Conservation (phyloP, 108 stramenopile species). For the Nitzschia sp. region DNA sequence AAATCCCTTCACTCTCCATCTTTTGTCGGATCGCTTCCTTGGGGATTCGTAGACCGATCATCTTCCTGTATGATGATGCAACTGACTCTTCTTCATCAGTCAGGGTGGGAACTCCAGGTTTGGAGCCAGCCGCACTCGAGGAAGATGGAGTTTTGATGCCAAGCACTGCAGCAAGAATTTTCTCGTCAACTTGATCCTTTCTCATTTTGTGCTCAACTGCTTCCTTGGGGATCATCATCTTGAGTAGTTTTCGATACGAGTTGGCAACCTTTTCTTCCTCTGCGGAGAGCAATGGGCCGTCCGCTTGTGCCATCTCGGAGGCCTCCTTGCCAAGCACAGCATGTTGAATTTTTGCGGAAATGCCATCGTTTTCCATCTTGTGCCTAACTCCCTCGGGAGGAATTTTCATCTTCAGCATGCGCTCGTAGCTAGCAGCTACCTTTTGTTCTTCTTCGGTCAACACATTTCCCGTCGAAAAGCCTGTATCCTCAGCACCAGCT, state of each 20-base stretch:
- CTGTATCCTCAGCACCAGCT: neutral
- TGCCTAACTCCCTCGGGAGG: constrained; percentile 76
- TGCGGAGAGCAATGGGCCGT: constrained; percentile 19
- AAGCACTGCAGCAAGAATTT: constrained; percentile 30
- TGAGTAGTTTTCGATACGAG: constrained; percentile 44
- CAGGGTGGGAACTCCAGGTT: constrained; percentile 22
- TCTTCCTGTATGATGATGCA: constrained; percentile 61
- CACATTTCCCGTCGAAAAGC: neutral
- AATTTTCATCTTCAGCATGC: constrained; percentile 80
- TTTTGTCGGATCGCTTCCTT: constrained; percentile 68
- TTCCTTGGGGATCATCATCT: constrained; percentile 67
- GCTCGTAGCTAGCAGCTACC: constrained; percentile 55
- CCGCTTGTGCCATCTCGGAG: constrained; percentile 1
- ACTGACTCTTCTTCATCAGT: constrained; percentile 62
- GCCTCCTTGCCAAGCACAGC: constrained; percentile 36
- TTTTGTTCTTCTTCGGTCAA: constrained; percentile 54
- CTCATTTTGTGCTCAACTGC: constrained; percentile 80
- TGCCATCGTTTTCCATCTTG: constrained; percentile 74
- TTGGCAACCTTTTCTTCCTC: constrained; percentile 37
- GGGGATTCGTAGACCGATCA: constrained; percentile 74
- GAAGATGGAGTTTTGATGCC: constrained; percentile 5
- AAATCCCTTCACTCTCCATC: constrained; percentile 77
- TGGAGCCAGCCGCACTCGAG: neutral
- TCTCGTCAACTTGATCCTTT: constrained; percentile 45
- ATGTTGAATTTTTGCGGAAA: constrained; percentile 48